Conservation (phyloP, 768 basidiomycete species). For the Chalciporus piperatus region DNA sequence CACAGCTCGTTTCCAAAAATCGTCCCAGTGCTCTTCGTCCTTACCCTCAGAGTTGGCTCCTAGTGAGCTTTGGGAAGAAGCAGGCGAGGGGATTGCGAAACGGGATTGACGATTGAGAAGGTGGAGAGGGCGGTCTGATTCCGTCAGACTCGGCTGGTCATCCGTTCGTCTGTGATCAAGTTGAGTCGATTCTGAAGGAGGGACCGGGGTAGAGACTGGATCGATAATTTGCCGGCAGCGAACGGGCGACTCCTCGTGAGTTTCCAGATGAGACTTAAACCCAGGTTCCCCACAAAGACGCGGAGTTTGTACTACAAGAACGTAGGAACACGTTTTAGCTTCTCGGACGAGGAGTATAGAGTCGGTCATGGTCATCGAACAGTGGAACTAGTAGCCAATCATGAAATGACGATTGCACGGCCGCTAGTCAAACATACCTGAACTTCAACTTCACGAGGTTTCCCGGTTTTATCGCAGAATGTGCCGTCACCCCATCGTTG, state of each 20-base stretch:
- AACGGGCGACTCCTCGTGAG: conserved; percentile 64
- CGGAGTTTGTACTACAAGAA: conserved; percentile 92
- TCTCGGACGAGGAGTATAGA: conserved; percentile 90
- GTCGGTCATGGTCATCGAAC: conserved; percentile 92
- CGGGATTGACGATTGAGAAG: conserved; percentile 46
- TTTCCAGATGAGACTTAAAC: conserved; percentile 74
- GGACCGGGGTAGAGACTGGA: conserved; percentile 10
- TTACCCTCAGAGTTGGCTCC: conserved; percentile 16
- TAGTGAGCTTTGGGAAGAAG: conserved; percentile 16
- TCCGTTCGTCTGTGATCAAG: conserved; percentile 28
- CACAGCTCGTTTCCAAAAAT: conserved; percentile 27
- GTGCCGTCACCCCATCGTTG: conserved; percentile 93
- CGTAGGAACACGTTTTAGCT: conserved; percentile 90
- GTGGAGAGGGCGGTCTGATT: conserved; percentile 56
- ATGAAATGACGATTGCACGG: conserved; percentile 3
- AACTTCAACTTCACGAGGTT: conserved; percentile 87
- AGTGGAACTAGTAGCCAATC: conserved; percentile 69
- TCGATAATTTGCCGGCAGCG: conserved; percentile 76
- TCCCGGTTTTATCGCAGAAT: conserved; percentile 88
- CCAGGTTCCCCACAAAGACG: conserved; percentile 91
- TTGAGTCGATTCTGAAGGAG: conserved; percentile 28
- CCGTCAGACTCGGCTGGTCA: conserved; percentile 38
- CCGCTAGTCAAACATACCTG: conserved; percentile 57
- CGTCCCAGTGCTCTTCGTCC: conserved; percentile 18
- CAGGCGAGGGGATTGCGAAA: conserved; percentile 39